Evolutionary conservation across 1,284 basidiomycete species (phyloP).

Genomic region (Papiliotrema fonsecae): DNA sequence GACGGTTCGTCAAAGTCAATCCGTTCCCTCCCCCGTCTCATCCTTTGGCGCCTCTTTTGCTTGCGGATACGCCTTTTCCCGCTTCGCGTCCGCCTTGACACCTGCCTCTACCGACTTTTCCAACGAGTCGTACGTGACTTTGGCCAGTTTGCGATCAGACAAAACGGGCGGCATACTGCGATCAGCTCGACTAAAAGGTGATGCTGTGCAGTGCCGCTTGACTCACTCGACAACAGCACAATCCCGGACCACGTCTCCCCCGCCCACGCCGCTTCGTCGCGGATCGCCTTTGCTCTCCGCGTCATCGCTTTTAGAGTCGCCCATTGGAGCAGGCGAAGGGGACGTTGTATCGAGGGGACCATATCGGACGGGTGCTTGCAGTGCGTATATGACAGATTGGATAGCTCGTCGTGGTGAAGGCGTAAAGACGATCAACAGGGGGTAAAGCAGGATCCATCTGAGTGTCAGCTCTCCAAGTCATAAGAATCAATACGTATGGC

Average conservation of each 20-base stretch:
- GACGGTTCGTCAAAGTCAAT: too few species aligned
- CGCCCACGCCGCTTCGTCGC: slow-evolving; percentile 28
- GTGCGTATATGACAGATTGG: slow-evolving; percentile 41
- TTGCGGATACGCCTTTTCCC: slow-evolving; percentile 12
- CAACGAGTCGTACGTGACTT: slow-evolving; percentile 27
- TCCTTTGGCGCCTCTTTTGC: too few species aligned
- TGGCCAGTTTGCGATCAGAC: slow-evolving; percentile 15
- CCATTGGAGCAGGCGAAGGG: neutral
- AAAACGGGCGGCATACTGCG: slow-evolving; percentile 19
- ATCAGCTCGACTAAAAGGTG: neutral
- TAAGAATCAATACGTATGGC: neutral
- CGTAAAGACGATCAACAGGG: slow-evolving; percentile 38
- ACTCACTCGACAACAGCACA: slow-evolving; percentile 44
- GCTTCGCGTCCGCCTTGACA: slow-evolving; percentile 11
- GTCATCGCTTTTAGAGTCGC: slow-evolving; percentile 1
- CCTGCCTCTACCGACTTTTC: slow-evolving; percentile 25
- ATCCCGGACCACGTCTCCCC: slow-evolving; percentile 42
- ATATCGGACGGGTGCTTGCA: slow-evolving; percentile 40
- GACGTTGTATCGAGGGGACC: slow-evolving; percentile 10
- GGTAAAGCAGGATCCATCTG: slow-evolving; percentile 39
- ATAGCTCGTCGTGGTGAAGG: slow-evolving; percentile 34
- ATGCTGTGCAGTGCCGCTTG: too few species aligned
- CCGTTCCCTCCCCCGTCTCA: too few species aligned
- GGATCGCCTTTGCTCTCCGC: slow-evolving; percentile 15
- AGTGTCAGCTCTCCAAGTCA: neutral